Conservation (phyloP, 495 filamentous ascomycete genomes). For the Penicillium roqueforti region DNA sequence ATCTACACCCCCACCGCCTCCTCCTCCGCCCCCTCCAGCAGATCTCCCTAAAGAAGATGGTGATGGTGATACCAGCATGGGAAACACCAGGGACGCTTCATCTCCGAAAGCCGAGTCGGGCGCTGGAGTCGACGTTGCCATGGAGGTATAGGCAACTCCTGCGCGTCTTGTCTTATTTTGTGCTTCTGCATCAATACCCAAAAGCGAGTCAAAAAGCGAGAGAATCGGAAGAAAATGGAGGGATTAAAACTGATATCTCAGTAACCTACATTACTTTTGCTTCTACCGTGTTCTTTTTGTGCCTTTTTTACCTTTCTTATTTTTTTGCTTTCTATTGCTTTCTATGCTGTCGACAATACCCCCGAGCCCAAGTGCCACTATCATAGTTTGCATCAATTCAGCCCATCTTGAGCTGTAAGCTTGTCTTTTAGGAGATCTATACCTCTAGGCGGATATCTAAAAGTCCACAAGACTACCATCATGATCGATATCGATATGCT, state of each 20-base stretch:
- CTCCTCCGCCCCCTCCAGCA: constrained; percentile 27
- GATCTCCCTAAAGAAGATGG: constrained; percentile 14
- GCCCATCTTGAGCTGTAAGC: not conserved
- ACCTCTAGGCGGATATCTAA: not conserved
- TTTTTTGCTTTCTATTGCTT: constrained; percentile 1
- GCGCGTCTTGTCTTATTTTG: not conserved
- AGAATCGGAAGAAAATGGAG: not conserved
- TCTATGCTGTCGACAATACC: constrained; percentile 11
- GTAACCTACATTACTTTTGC: constrained; percentile 1
- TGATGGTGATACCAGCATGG: constrained; percentile 24
- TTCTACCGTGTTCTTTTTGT: constrained; percentile 13
- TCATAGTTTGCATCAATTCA: constrained; percentile 11
- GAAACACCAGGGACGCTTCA: constrained; percentile 20
- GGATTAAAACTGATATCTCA: not conserved
- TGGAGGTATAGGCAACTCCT: constrained; percentile 14
- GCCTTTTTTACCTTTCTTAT: constrained; percentile 1
- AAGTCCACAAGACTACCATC: not conserved
- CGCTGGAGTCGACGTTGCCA: constrained; percentile 4
- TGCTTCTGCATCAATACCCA: constrained; percentile 8
- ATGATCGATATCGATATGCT: not conserved
- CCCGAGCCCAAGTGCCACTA: constrained; percentile 1
- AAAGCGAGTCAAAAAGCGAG: constrained; percentile 5
- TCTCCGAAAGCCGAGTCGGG: constrained; percentile 16
- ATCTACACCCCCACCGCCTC: constrained; percentile 36
- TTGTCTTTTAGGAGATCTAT: not conserved